Conservation (phyloP, 441 rosid species). For the Manihot esculenta region DNA sequence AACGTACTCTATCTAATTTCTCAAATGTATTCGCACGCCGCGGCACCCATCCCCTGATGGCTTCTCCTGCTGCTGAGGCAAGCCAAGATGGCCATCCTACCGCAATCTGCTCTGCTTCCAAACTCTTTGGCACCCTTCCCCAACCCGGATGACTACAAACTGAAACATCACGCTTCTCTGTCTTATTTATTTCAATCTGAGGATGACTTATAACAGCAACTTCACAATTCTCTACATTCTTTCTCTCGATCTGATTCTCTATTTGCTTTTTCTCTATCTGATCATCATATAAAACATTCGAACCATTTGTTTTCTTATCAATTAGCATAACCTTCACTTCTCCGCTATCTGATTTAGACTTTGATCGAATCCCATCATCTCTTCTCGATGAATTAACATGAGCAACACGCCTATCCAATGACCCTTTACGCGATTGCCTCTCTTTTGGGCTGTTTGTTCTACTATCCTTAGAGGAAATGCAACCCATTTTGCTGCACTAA, state of each 20-base stretch:
- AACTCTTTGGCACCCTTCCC: constrained; percentile 39
- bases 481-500: constrained; percentile 54
- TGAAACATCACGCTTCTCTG: constrained; percentile 37
- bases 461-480: constrained; percentile 62
- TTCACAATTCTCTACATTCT: constrained; percentile 40
- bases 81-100: constrained; percentile 98
- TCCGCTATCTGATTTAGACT: constrained; percentile 38
- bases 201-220: constrained; percentile 14
- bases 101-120: constrained; percentile 61
- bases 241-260: constrained; percentile 22
- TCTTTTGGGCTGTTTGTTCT: constrained; percentile 43
- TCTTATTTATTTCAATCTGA: constrained; percentile 31
- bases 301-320: constrained; percentile 51
- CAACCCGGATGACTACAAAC: constrained; percentile 33
- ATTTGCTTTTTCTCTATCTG: constrained; percentile 26
- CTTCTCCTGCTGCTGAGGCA: constrained; percentile 69
- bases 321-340: constrained; percentile 51
- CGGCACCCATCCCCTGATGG: constrained; percentile 84
- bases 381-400: constrained; percentile 53
- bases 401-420: constrained; percentile 48
- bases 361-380: constrained; percentile 46
- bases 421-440: constrained; percentile 47
- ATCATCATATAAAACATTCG: constrained; percentile 42
- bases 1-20: constrained; percentile 76
- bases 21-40: constrained; percentile 76